Conservation (phyloP, 2,329 filamentous ascomycete species). For the Colletotrichum sojae region DNA sequence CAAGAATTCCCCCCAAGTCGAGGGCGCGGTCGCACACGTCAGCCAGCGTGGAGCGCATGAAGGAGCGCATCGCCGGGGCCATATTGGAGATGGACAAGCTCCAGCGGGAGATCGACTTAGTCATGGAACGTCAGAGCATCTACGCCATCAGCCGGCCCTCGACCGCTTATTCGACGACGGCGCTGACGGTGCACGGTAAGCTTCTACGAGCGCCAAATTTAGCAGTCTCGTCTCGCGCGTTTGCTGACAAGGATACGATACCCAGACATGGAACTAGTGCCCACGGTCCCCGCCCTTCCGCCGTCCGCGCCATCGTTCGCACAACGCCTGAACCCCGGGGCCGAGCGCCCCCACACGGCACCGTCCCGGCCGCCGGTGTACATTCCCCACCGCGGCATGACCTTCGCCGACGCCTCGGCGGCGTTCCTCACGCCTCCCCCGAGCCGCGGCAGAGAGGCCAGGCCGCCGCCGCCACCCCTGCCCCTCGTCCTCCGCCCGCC, state of each 20-base stretch:
- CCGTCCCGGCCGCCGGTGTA: constrained; percentile 52
- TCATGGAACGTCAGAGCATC: constrained; percentile 72
- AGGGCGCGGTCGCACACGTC: constrained; percentile 61
- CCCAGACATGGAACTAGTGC: constrained; percentile 65
- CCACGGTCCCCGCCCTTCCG: constrained; percentile 70
- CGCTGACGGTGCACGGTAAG: constrained; percentile 40
- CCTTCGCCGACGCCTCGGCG: constrained; percentile 49
- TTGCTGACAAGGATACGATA: constrained; percentile 27
- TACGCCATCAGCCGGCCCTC: constrained; percentile 68
- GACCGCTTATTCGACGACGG: constrained; percentile 61
- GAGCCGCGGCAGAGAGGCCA: constrained; percentile 49
- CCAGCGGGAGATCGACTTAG: constrained; percentile 71
- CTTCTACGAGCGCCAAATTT: constrained; percentile 15
- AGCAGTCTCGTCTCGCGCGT: constrained; percentile 12
- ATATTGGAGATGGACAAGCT: constrained; percentile 72
- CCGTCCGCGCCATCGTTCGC: constrained; percentile 71
- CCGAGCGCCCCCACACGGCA: constrained; percentile 53
- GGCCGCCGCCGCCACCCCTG: constrained; percentile 67
- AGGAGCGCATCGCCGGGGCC: constrained; percentile 69
- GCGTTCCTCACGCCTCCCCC: constrained; percentile 49
- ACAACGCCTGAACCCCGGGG: constrained; percentile 64
- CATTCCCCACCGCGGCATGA: constrained; percentile 49
- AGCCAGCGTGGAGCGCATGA: constrained; percentile 65
- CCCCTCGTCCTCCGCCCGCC: constrained; percentile 72
- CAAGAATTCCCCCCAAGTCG: constrained; percentile 61